Evolutionary conservation across 164 flowering plant species (phyloP).

Genomic region (Berberis vulgaris): DNA sequence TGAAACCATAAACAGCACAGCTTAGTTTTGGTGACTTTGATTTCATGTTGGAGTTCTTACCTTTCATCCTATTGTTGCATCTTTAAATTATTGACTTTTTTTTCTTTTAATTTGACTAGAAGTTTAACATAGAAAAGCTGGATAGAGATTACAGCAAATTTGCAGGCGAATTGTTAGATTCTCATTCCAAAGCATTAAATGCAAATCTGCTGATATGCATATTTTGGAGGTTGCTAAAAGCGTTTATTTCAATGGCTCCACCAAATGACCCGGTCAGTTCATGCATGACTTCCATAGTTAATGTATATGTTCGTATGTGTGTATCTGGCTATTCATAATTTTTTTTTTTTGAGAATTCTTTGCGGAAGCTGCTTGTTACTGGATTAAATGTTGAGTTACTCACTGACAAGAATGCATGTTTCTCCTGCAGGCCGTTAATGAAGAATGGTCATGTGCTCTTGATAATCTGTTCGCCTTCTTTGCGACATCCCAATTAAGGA

Average conservation of each 20-base stretch:
- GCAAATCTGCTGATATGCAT: constrained; percentile 37
- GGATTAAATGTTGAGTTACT: background rate
- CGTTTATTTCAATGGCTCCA: constrained; percentile 22
- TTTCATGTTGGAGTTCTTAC: background rate
- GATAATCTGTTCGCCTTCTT: constrained; percentile 54
- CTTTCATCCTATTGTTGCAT: background rate
- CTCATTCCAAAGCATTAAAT: constrained; percentile 31
- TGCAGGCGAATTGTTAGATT: constrained; percentile 32
- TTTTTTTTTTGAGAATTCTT: background rate
- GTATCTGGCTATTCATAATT: constrained; percentile 12
- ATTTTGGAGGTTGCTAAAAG: constrained; percentile 57
- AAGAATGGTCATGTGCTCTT: constrained; percentile 27
- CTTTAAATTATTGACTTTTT: background rate
- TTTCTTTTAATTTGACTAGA: constrained; percentile 10
- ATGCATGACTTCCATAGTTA: no score
- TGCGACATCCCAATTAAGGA: constrained; percentile 34
- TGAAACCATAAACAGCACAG: background rate
- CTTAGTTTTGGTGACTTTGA: background rate
- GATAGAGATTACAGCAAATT: constrained; percentile 30
- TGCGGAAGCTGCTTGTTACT: background rate
- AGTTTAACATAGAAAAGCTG: constrained; percentile 39
- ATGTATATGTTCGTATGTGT: constrained; percentile 27
- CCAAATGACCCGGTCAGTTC: no score
- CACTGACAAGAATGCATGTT: no score
- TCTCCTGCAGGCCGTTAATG: constrained; percentile 38